These are phyloP conservation scores for Massariosphaeria phaeospora DNA, from an alignment of 495 filamentous ascomycete species.

Conservation along the genomic window DNA sequence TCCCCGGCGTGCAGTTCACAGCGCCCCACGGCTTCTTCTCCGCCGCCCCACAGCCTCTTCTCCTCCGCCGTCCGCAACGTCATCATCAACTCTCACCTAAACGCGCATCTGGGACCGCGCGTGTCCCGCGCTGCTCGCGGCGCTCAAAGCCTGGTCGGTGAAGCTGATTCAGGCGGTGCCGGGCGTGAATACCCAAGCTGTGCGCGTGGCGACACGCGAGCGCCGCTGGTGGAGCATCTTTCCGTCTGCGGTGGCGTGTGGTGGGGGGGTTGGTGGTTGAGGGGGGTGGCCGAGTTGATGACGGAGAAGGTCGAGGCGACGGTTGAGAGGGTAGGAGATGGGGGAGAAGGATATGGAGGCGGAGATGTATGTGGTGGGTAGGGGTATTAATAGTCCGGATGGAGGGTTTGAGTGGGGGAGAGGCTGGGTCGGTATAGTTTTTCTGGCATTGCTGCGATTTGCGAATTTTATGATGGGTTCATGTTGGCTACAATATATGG, in stretches of 20 bases:
- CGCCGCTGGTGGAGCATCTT: conserved; percentile 50
- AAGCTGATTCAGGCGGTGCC: background rate
- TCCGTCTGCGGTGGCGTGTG: conserved; percentile 50
- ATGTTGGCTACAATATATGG: no score
- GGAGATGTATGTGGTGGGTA: no score
- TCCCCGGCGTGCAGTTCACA: conserved; percentile 50
- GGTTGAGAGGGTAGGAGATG: conserved; percentile 1
- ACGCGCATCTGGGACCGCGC: conserved; percentile 40
- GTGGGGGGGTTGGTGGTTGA: conserved; percentile 45
- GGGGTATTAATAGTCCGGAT: no score
- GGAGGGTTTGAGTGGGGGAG: no score
- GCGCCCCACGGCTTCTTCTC: conserved; percentile 51
- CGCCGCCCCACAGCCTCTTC: conserved; percentile 51
- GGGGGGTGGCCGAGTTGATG: conserved; percentile 47
- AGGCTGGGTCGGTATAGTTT: no score
- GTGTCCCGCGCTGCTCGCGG: conserved; percentile 37
- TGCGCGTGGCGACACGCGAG: conserved; percentile 39
- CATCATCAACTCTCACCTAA: conserved; percentile 48
- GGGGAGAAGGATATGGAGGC: conserved; percentile 1
- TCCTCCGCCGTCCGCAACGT: conserved; percentile 50
- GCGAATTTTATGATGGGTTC: no score
- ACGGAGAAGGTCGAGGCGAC: conserved; percentile 15
- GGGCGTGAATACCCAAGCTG: conserved; percentile 21
- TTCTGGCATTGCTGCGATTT: no score
- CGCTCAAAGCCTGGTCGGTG: conserved; percentile 39